Conservation (phyloP, 2,329 filamentous ascomycete genomes). For the Pyrenophora graminea region DNA sequence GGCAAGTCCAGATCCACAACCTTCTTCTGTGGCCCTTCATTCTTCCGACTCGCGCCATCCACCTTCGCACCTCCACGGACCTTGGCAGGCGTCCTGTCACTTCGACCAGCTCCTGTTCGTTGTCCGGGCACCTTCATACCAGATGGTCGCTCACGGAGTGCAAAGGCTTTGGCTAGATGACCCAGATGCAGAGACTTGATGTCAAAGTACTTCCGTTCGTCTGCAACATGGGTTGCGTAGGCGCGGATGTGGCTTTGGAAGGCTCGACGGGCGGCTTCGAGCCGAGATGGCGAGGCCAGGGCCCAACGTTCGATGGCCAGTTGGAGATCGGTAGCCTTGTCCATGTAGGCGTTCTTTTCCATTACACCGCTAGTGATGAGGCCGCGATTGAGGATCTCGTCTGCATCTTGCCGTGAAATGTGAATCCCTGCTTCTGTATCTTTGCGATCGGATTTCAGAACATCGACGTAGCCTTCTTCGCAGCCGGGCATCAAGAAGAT, state of each 20-base stretch:
- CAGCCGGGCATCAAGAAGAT: slow-evolving; percentile 89
- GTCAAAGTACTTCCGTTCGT: slow-evolving; percentile 85
- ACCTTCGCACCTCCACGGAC: slow-evolving; percentile 46
- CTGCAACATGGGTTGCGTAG: slow-evolving; percentile 89
- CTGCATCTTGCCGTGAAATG: slow-evolving; percentile 64
- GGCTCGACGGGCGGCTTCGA: slow-evolving; percentile 80
- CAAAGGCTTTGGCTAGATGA: slow-evolving; percentile 92
- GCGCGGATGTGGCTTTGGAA: slow-evolving; percentile 93
- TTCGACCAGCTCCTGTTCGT: slow-evolving; percentile 50
- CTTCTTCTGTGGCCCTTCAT: slow-evolving; percentile 32
- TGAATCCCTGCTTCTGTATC: slow-evolving; percentile 61
- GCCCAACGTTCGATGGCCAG: slow-evolving; percentile 69
- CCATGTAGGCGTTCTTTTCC: slow-evolving; percentile 63
- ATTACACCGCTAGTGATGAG: slow-evolving; percentile 52
- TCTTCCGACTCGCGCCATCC: slow-evolving; percentile 46
- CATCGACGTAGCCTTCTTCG: slow-evolving; percentile 86
- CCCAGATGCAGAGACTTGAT: slow-evolving; percentile 90
- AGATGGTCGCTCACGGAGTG: slow-evolving; percentile 82
- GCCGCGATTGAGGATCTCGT: slow-evolving; percentile 69
- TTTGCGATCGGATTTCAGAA: slow-evolving; percentile 73
- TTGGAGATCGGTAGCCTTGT: slow-evolving; percentile 69
- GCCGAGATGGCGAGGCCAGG: slow-evolving; percentile 65
- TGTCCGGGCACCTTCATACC: slow-evolving; percentile 67
- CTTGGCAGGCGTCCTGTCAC: slow-evolving; percentile 43
- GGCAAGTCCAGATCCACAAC: slow-evolving; percentile 37